Percentiles rank a stretch among this genome's conserved stretches.
Conservation (phyloP, 2,329 filamentous ascomycete species). For the Ambrosiella xylebori region DNA sequence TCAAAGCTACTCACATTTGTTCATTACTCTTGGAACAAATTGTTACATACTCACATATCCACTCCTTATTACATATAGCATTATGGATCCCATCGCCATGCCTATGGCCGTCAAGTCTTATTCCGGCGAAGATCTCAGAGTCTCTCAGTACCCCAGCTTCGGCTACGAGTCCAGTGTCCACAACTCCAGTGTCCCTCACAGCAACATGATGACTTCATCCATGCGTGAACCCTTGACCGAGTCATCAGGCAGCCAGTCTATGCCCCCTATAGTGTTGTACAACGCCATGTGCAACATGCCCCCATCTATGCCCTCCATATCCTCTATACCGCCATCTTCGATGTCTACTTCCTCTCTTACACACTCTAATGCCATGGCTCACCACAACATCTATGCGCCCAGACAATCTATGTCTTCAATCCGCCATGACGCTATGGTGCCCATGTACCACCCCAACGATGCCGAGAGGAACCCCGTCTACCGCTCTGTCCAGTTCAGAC, state of each 20-base stretch:
- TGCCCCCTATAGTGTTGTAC: slow-evolving; percentile 8
- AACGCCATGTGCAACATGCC: slow-evolving; percentile 9
- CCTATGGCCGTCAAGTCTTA: slow-evolving; percentile 6
- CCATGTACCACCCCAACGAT: slow-evolving; percentile 13
- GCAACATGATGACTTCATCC: slow-evolving; percentile 27
- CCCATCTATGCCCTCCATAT: slow-evolving; percentile 1
- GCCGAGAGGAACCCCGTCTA: slow-evolving; percentile 39
- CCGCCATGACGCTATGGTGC: slow-evolving; percentile 9
- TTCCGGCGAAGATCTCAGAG: neutral
- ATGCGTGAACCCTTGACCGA: slow-evolving; percentile 5
- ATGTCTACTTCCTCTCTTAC: neutral
- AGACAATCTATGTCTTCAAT: slow-evolving; percentile 5
- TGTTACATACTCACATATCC: neutral
- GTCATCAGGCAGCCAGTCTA: neutral
- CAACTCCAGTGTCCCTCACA: slow-evolving; percentile 29
- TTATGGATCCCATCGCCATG: slow-evolving; percentile 9
- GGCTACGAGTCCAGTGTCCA: slow-evolving; percentile 18
- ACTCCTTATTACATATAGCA: neutral
- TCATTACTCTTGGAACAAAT: neutral
- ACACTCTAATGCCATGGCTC: neutral
- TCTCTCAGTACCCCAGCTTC: slow-evolving; percentile 6
- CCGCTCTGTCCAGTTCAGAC: slow-evolving; percentile 43
- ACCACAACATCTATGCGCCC: slow-evolving; percentile 4
- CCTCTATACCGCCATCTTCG: neutral
- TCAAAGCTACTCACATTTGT: neutral